Evolutionary conservation across 805 yeast species (phyloP).

Genomic region (Tetrapisispora fleetii): DNA sequence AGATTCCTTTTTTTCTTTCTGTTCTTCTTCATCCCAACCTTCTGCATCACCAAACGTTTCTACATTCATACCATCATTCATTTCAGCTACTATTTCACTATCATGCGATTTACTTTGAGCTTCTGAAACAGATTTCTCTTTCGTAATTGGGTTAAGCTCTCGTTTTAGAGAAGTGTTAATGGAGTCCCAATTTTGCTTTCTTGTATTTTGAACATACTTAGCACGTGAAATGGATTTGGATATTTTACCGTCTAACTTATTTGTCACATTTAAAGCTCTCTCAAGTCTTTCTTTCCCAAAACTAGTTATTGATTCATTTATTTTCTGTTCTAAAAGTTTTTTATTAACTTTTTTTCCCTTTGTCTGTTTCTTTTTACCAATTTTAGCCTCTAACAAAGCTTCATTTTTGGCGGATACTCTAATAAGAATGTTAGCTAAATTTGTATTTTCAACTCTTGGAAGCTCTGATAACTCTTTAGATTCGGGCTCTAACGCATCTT

Average conservation of each 20-base stretch:
- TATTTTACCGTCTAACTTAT: conserved; percentile 50
- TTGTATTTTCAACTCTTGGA: conserved; percentile 52
- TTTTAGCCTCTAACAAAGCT: conserved; percentile 45
- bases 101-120: not conserved
- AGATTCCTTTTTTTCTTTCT: not conserved
- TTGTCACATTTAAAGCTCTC: conserved; percentile 42
- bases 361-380: conserved; percentile 33
- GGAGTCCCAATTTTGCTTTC: conserved; percentile 67
- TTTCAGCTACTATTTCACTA: not conserved
- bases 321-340: conserved; percentile 14
- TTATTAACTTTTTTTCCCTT: conserved; percentile 20
- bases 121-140: not conserved
- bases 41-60: conserved; percentile 4
- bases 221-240: conserved; percentile 57
- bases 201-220: conserved; percentile 46
- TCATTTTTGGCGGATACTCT: conserved; percentile 62
- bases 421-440: conserved; percentile 52
- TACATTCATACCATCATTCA: conserved; percentile 1
- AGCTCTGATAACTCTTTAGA: conserved; percentile 41
- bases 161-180: conserved; percentile 43
- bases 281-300: conserved; percentile 34
- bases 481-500: conserved; percentile 38
- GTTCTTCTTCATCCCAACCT: conserved; percentile 1
- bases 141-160: conserved; percentile 8
- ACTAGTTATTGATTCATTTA: conserved; percentile 20